Conservation (phyloP, 805 yeast species). For the Isabelozyma heimii region DNA sequence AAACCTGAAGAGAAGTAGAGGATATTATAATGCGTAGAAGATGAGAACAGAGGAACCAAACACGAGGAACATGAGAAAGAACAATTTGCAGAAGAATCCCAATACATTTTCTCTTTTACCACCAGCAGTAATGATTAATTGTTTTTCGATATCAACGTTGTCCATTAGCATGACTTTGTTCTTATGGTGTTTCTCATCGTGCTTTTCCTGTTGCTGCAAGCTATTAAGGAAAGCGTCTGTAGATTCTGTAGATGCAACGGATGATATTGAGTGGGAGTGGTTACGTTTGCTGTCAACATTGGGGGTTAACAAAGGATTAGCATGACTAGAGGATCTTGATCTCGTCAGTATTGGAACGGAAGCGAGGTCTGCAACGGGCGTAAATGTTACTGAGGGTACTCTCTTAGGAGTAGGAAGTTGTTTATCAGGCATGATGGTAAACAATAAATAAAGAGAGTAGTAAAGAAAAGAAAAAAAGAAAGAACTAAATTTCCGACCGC, state of each 20-base stretch:
- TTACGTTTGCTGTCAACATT: slow-evolving; percentile 11
- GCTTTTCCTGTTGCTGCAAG: not conserved
- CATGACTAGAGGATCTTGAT: slow-evolving; percentile 10
- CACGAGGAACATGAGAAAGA: slow-evolving; percentile 26
- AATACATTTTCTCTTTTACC: slow-evolving; percentile 32
- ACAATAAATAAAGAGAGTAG: not conserved
- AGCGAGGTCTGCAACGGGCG: slow-evolving; percentile 1
- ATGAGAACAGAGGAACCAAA: slow-evolving; percentile 33
- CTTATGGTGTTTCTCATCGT: slow-evolving; percentile 6
- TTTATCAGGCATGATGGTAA: not conserved
- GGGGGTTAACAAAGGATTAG: slow-evolving; percentile 1
- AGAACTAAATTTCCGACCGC: not conserved
- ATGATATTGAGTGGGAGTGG: slow-evolving; percentile 17
- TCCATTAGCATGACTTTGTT: slow-evolving; percentile 25
- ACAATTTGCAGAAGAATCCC: slow-evolving; percentile 28
- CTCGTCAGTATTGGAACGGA: slow-evolving; percentile 3
- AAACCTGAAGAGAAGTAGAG: not conserved
- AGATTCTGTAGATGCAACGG: slow-evolving; percentile 5
- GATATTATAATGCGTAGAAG: slow-evolving; percentile 27
- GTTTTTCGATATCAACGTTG: slow-evolving; percentile 35
- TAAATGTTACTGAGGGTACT: slow-evolving; percentile 4
- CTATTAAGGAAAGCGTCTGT: not conserved
- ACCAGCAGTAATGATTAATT: slow-evolving; percentile 35
- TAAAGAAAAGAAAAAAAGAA: not conserved
- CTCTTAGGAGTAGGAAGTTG: not conserved